Evolutionary conservation across 202 grass and related monocot genomes (phyloP), one percentile per base, ranked within the genome.

Genomic region (Musa balbisiana): DNA sequence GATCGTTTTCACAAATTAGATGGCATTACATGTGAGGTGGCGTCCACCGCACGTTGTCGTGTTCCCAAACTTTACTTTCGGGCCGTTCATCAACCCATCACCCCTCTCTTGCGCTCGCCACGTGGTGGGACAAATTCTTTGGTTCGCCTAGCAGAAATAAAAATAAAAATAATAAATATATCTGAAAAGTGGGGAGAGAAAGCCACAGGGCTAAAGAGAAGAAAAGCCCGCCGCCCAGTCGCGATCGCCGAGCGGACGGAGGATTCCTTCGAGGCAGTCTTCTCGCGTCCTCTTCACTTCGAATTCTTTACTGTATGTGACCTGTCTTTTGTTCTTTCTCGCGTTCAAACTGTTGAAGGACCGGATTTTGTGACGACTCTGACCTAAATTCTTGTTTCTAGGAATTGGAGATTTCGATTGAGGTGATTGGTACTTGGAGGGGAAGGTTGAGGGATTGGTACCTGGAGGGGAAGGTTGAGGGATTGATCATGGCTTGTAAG

Each of bases 401-500:
- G 11, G 52, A 21, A 16, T 55, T 55, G 8, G 1, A 43, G 68
- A 26, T 17, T 53, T 25, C 14, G 52, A 55, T 73, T 53, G 72
- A 55, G 6, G 23, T 9, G 51, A 56, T 73, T 8, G 53, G 67
- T 21, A 70, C 10, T 70, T 70, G 67, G 67, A 65, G 68, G 22
- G 53, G 53, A 5, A 26, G 21, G 53, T 29, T 26, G 2, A 29
- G 72, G 56, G 52, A 55, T 54, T 15, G 23, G 67, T 21, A 70
- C 10, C 52, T 70, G 67, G 67, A 65, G 68, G 22, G 53, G 53
- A 5, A 26, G 21, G 53, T 29, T 26, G 2, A 29, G 72, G 56
- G 52, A 55, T 54, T 15, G 23, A 56, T 56, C 74, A 77, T 77
- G 74, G 74, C 59, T 1, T 77, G 74, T 43, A 63, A 49, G 49